Evolutionary conservation across 768 basidiomycete genomes (phyloP).

Genomic region (Lentinula aciculospora): DNA sequence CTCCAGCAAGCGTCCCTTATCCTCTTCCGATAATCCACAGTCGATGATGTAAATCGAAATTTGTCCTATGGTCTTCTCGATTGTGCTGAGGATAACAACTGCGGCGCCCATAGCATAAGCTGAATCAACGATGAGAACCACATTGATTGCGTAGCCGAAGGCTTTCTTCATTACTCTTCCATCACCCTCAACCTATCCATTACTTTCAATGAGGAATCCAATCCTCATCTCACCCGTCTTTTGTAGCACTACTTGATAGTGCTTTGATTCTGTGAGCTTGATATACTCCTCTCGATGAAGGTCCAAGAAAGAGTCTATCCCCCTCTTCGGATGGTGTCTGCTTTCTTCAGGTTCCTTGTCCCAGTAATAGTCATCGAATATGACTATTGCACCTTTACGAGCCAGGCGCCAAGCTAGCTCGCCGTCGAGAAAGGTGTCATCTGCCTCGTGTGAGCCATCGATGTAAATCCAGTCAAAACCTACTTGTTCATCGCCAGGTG

Average conservation of each 20-base stretch:
- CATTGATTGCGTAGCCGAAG: slow-evolving; percentile 41
- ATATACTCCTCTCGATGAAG: slow-evolving; percentile 47
- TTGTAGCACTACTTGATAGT: slow-evolving; percentile 48
- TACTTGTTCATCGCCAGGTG: slow-evolving; percentile 11
- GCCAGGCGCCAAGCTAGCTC: slow-evolving; percentile 55
- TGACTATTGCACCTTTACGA: slow-evolving; percentile 40
- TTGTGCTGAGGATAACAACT: slow-evolving; percentile 38
- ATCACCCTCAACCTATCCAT: slow-evolving; percentile 5
- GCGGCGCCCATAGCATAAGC: slow-evolving; percentile 43
- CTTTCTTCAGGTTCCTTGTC: slow-evolving; percentile 39
- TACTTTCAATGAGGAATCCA: slow-evolving; percentile 33
- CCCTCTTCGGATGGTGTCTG: slow-evolving; percentile 48
- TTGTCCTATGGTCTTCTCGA: slow-evolving; percentile 27
- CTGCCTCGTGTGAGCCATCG: slow-evolving; percentile 55
- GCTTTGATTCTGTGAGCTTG: slow-evolving; percentile 24
- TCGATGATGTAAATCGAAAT: slow-evolving; percentile 47
- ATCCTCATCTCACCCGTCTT: slow-evolving; percentile 49
- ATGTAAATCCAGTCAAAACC: slow-evolving; percentile 59
- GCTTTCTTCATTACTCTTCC: slow-evolving; percentile 8
- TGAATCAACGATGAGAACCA: slow-evolving; percentile 38
- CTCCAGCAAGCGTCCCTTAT: slow-evolving; percentile 24
- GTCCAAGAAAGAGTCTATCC: slow-evolving; percentile 48
- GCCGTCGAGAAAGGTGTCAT: slow-evolving; percentile 56
- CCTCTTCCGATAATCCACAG: slow-evolving; percentile 32
- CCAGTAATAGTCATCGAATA: slow-evolving; percentile 60